Percentiles rank a stretch among this genome's conserved stretches.
Conservation (phyloP, 1,284 basidiomycete species). For the Sanghuangporus weigelae region DNA sequence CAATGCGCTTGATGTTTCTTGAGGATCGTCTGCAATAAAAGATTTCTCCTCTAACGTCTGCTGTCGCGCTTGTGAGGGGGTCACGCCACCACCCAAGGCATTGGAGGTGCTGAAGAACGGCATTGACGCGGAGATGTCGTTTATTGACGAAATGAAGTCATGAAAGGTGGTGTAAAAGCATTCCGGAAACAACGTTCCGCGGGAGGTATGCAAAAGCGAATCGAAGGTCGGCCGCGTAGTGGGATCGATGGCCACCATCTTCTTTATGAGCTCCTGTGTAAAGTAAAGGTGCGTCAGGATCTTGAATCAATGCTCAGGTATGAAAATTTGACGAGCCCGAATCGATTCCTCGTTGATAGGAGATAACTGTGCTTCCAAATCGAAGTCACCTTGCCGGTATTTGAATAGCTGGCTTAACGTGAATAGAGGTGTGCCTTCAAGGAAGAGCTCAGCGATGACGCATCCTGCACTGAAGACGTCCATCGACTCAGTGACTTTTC, state of each 20-base stretch:
- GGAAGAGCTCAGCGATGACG: constrained; percentile 93
- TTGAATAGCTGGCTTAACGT: constrained; percentile 95
- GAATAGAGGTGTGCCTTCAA: constrained; percentile 92
- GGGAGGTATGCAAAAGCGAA: constrained; percentile 71
- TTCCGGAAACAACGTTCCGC: constrained; percentile 82
- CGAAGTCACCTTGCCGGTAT: constrained; percentile 83
- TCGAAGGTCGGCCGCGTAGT: constrained; percentile 78
- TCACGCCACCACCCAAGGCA: constrained; percentile 27
- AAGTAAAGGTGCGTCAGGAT: constrained; percentile 8
- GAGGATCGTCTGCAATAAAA: constrained; percentile 21
- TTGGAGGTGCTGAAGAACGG: constrained; percentile 38
- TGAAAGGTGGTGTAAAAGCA: constrained; percentile 93
- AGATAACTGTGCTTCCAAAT: constrained; percentile 68
- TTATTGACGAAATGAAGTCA: constrained; percentile 80
- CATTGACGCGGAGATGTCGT: constrained; percentile 52
- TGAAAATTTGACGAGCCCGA: constrained; percentile 47
- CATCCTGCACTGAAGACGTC: constrained; percentile 97
- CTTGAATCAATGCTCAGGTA: constrained; percentile 22
- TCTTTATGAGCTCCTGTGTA: constrained; percentile 75
- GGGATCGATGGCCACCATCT: constrained; percentile 88
- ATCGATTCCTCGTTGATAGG: constrained; percentile 80
- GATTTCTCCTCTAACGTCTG: constrained; percentile 24
- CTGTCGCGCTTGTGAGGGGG: constrained; percentile 27
- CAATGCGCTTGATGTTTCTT: constrained; percentile 33
- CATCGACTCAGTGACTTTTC: constrained; percentile 91